These are phyloP conservation scores for Thelonectria olida DNA, from an alignment of 2,329 filamentous ascomycete species.

Conservation along the genomic window DNA sequence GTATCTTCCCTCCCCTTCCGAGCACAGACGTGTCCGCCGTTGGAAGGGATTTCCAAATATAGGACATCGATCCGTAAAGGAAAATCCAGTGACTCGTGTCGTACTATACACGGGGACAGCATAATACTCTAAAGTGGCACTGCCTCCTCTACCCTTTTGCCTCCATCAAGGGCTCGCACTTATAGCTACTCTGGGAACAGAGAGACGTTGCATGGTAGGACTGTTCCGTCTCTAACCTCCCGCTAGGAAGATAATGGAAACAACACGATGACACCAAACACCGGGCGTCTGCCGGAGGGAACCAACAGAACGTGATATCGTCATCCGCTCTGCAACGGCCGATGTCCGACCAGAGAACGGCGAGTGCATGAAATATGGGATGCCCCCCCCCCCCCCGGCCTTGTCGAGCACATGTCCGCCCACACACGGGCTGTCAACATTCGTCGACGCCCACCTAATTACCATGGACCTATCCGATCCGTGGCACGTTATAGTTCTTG, in stretches of 20 bases:
- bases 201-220: not conserved
- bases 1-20: not conserved
- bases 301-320: not conserved
- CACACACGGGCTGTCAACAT: too few relatives aligned
- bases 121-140: not conserved
- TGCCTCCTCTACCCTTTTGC: not conserved
- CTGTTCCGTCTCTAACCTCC: not conserved
- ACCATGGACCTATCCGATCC: conserved; percentile 3
- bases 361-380: not conserved
- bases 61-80: not conserved
- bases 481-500: conserved; percentile 1
- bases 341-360: conserved; percentile 3
- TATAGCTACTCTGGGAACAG: not conserved
- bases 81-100: not conserved
- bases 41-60: conserved; percentile 4
- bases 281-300: not conserved
- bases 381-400: not conserved
- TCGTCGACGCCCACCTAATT: too few relatives aligned
- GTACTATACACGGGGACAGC: not conserved
- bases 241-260: not conserved
- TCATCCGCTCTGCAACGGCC: conserved; percentile 3
- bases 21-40: not conserved
- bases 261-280: not conserved
- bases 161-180: not conserved
- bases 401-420: not conserved